phyloP scores from a whole-genome alignment of 2,329 filamentous ascomycete species.

The Ceratocystis destructans region DNA sequence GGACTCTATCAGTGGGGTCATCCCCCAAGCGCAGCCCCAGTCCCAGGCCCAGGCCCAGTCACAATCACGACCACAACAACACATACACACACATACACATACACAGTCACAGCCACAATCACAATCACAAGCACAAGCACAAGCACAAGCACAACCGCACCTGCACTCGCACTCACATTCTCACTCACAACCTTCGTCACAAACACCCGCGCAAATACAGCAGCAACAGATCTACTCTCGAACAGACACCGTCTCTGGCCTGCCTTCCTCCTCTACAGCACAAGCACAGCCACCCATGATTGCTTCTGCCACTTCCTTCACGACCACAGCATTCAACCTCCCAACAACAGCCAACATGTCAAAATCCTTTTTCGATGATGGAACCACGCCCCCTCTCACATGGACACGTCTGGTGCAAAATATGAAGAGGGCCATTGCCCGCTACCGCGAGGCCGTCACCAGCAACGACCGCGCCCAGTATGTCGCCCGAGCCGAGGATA shows the following conservation, averaged over 20 bases:
- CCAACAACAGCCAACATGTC: constrained; percentile 51
- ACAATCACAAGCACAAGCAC: neutral
- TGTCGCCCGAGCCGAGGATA: constrained; percentile 88
- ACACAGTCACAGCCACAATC: neutral
- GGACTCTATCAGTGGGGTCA: constrained; percentile 69
- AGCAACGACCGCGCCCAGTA: constrained; percentile 77
- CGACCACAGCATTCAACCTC: constrained; percentile 42
- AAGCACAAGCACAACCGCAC: neutral
- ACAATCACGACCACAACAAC: neutral
- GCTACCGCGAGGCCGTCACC: constrained; percentile 79
- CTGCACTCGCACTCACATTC: neutral
- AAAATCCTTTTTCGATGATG: constrained; percentile 81
- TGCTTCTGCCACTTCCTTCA: constrained; percentile 49
- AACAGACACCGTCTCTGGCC: constrained; percentile 41
- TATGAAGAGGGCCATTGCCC: constrained; percentile 81
- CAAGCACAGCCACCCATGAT: constrained; percentile 35
- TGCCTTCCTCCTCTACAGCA: constrained; percentile 29
- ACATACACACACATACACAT: neutral
- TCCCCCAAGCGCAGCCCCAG: constrained; percentile 31
- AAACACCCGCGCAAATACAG: neutral
- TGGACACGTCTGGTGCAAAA: constrained; percentile 86
- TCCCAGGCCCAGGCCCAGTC: constrained; percentile 25
- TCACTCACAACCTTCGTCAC: neutral
- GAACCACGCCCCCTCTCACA: constrained; percentile 62
- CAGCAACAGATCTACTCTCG: constrained; percentile 26